phyloP scores from a whole-genome alignment of 805 yeast species.

The Metschnikowia koreensis region DNA sequence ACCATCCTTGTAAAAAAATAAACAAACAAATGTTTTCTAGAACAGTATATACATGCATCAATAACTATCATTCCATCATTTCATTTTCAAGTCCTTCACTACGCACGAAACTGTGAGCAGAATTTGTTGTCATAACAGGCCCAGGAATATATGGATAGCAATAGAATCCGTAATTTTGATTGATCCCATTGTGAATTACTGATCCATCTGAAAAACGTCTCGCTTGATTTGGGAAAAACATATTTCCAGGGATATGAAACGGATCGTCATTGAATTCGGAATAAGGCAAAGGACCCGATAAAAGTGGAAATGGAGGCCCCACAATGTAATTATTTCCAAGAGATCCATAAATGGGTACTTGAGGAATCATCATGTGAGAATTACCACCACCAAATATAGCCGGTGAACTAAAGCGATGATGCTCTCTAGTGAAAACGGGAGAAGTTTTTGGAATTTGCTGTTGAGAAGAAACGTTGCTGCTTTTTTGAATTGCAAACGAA shows the following conservation, averaged over 20 bases:
- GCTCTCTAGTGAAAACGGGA: too few species aligned
- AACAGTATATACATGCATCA: not conserved
- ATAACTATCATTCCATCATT: not conserved
- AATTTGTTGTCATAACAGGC: not conserved
- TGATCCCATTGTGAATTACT: not conserved
- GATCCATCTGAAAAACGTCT: not conserved
- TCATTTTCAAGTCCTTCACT: not conserved
- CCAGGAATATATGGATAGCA: not conserved
- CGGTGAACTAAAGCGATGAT: not conserved
- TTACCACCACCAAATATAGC: not conserved
- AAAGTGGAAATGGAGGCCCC: too few species aligned
- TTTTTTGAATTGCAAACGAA: conserved; percentile 42
- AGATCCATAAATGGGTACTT: too few species aligned
- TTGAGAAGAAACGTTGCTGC: not conserved
- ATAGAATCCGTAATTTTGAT: not conserved
- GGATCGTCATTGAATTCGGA: too few species aligned
- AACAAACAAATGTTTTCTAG: not conserved
- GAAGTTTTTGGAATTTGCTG: not conserved
- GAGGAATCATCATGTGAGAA: too few species aligned
- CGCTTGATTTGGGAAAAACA: not conserved
- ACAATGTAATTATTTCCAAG: too few species aligned
- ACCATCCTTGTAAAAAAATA: conserved; percentile 12
- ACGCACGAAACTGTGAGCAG: not conserved
- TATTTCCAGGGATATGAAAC: not conserved
- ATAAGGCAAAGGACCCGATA: too few species aligned